Conservation (phyloP, 176 grass and related monocot species). For the Oryza longistaminata region DNA sequence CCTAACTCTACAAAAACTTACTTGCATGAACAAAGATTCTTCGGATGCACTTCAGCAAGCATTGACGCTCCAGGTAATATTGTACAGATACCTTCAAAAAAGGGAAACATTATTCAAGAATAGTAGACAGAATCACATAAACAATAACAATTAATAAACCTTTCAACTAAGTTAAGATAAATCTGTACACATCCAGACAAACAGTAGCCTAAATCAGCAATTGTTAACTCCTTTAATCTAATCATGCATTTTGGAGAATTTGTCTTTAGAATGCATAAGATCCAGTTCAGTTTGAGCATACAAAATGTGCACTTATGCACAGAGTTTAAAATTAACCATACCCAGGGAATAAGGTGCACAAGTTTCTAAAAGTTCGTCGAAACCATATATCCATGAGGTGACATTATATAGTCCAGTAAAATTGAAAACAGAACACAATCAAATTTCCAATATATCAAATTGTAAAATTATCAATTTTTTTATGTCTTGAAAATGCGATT, state of each 20-base stretch:
- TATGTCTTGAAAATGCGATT: neutral
- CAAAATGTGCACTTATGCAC: neutral
- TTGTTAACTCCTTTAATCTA: neutral
- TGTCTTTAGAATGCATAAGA: neutral
- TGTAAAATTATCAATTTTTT: neutral
- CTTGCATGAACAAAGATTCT: conserved; percentile 77
- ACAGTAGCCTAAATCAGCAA: conserved; percentile 16
- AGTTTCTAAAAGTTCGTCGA: neutral
- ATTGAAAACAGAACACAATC: neutral
- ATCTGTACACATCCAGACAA: conserved; percentile 3
- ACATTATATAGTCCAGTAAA: neutral
- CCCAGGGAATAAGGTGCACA: neutral
- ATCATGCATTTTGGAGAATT: conserved; percentile 4
- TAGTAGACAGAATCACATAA: neutral
- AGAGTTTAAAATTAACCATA: neutral
- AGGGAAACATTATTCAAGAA: conserved; percentile 19
- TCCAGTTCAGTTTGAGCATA: neutral
- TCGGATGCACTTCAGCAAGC: conserved; percentile 89
- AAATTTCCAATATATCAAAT: neutral
- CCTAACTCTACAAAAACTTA: conserved; percentile 43
- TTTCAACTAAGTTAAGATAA: conserved; percentile 12
- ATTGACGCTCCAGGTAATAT: conserved; percentile 95
- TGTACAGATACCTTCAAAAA: conserved; percentile 60
- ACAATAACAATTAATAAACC: neutral
- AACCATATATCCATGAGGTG: neutral